These are phyloP conservation scores for Fusarium anthophilum DNA, from an alignment of 2,329 filamentous ascomycete species.

Conservation along the genomic window DNA sequence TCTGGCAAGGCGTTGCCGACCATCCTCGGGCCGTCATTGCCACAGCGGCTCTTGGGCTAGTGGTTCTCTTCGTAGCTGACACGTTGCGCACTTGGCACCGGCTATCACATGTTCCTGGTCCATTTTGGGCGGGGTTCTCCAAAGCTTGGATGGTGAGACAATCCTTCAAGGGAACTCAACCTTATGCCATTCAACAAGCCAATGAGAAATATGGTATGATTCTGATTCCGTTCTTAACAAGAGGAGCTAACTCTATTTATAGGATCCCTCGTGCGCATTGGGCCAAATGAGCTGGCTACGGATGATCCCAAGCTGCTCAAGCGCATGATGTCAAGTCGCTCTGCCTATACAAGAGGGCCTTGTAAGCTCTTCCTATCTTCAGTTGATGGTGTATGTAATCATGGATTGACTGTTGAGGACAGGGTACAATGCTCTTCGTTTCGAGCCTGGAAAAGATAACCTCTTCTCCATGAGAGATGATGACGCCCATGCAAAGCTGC, in stretches of 20 bases:
- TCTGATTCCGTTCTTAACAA: rapidly evolving
- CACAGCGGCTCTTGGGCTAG: neutral
- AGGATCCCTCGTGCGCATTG: constrained; percentile 8
- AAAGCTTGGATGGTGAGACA: constrained; percentile 46
- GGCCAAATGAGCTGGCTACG: constrained; percentile 9
- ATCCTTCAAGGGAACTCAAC: constrained; percentile 40
- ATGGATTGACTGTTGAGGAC: neutral
- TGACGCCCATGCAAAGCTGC: constrained; percentile 54
- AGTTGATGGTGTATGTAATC: neutral
- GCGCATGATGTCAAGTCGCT: constrained; percentile 56
- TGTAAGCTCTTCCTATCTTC: constrained; percentile 46
- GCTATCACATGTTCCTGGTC: constrained; percentile 48
- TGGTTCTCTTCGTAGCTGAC: constrained; percentile 18
- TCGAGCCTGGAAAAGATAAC: constrained; percentile 61
- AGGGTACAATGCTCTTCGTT: constrained; percentile 53
- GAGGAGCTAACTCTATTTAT: neutral
- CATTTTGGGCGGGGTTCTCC: constrained; percentile 46
- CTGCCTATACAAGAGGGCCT: constrained; percentile 57
- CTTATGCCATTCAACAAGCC: constrained; percentile 33
- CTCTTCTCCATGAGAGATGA: constrained; percentile 62
- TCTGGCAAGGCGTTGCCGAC: neutral
- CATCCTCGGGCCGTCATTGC: neutral
- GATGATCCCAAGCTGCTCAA: constrained; percentile 39
- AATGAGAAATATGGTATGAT: constrained; percentile 12
- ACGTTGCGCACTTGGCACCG: constrained; percentile 42